Conservation (phyloP, 371 early-diverging fungal species). For the Mortierella sp. region DNA sequence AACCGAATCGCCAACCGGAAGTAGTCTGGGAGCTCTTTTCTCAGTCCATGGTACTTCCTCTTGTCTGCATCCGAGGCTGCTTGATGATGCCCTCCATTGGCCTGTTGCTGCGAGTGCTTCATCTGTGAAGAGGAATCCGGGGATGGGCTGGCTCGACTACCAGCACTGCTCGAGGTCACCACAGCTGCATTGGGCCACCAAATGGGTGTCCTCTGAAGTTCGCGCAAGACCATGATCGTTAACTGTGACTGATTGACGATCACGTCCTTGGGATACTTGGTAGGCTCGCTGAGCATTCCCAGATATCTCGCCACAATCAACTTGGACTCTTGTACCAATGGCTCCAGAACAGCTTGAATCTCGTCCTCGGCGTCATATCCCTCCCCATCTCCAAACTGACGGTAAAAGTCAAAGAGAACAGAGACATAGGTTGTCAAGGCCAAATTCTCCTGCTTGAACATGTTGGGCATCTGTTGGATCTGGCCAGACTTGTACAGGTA, state of each 20-base stretch:
- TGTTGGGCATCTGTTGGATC: conserved; percentile 85
- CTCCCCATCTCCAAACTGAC: conserved; percentile 58
- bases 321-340: conserved; percentile 51
- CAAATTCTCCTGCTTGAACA: conserved; percentile 78
- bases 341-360: conserved; percentile 51
- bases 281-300: conserved; percentile 51
- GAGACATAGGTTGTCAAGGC: conserved; percentile 57
- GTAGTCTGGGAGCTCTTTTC: conserved; percentile 50
- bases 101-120: conserved; percentile 15
- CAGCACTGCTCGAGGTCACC: conserved; percentile 6
- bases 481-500: conserved; percentile 81
- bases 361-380: conserved; percentile 51
- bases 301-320: conserved; percentile 51
- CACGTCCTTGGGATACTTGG: conserved; percentile 52
- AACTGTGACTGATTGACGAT: conserved; percentile 52
- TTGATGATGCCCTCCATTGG: conserved; percentile 13
- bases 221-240: conserved; percentile 49
- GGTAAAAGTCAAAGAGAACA: conserved; percentile 57
- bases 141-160: conserved; percentile 1
- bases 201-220: conserved; percentile 46
- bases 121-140: conserved; percentile 40
- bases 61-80: conserved; percentile 35
- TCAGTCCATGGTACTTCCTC: conserved; percentile 48
- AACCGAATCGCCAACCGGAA: conserved; percentile 49
- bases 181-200: conserved; percentile 55